A percentile compares a stretch with the other conserved stretches of the same genome.
These are phyloP conservation scores for Scleroderma citrinum DNA, from an alignment of 768 basidiomycete species.

Conservation along the genomic window DNA sequence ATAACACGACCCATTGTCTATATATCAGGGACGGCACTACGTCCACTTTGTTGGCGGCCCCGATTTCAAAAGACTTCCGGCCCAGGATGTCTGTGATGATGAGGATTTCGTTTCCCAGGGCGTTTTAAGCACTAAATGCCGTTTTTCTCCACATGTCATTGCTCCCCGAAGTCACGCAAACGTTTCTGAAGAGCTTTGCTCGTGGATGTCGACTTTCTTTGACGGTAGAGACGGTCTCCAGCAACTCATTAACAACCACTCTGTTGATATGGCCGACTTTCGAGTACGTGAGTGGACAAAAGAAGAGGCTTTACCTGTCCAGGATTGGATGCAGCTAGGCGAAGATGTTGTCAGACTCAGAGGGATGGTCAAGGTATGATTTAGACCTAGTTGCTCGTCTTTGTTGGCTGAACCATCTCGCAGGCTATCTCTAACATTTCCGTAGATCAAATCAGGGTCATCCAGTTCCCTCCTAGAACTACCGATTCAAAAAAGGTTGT, in stretches of 20 bases:
- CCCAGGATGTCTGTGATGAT: slow-evolving; percentile 17
- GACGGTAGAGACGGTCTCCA: slow-evolving; percentile 15
- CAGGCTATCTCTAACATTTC: slow-evolving; percentile 15
- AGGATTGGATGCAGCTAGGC: slow-evolving; percentile 35
- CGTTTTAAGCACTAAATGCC: slow-evolving; percentile 8
- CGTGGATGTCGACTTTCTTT: slow-evolving; percentile 26
- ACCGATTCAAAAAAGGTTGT: slow-evolving; percentile 11
- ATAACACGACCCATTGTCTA: background rate
- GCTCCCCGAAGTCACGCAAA: slow-evolving; percentile 17
- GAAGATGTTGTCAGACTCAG: slow-evolving; percentile 21
- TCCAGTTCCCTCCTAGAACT: slow-evolving; percentile 6
- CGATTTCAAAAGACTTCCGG: slow-evolving; percentile 11
- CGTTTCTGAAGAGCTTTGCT: slow-evolving; percentile 30
- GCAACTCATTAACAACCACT: slow-evolving; percentile 14
- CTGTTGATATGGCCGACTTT: slow-evolving; percentile 27
- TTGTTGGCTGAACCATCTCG: background rate
- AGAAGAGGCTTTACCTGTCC: slow-evolving; percentile 31
- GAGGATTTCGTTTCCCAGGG: slow-evolving; percentile 20
- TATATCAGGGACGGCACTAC: slow-evolving; percentile 20
- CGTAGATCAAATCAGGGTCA: slow-evolving; percentile 10
- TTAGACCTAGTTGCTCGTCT: background rate
- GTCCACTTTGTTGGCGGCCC: slow-evolving; percentile 19
- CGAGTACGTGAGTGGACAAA: slow-evolving; percentile 37
- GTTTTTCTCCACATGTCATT: slow-evolving; percentile 12
- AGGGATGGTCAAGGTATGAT: slow-evolving; percentile 21